A percentile compares a stretch with the other conserved stretches of the same genome.
Evolutionary conservation across 331 rosid species (phyloP).

Genomic region (Acacia concinna): DNA sequence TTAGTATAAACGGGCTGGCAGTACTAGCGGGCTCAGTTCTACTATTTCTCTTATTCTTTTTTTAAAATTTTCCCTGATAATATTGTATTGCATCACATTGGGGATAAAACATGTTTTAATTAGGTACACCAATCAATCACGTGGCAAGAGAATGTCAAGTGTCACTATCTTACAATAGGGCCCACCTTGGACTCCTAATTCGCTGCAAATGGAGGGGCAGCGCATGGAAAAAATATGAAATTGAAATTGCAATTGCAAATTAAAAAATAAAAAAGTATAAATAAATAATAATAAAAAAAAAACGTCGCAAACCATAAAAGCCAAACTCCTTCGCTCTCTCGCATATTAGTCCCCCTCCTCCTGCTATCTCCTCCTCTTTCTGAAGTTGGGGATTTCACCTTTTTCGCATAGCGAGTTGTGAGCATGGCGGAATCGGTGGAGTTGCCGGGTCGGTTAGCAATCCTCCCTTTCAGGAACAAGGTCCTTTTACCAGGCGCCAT

Average conservation of each 20-base stretch:
- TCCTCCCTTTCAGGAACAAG: conserved; percentile 94
- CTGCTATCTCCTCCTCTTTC: not conserved
- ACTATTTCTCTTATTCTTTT: too few species aligned
- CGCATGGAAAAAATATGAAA: too few species aligned
- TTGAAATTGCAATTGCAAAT: not conserved
- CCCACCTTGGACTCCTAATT: not conserved
- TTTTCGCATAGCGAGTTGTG: conserved; percentile 10
- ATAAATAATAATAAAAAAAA: not conserved
- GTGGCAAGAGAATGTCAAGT: too few species aligned
- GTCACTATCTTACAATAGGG: not conserved
- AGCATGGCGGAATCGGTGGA: conserved; percentile 84
- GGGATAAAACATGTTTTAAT: too few species aligned
- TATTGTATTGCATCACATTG: too few species aligned
- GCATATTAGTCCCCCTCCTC: not conserved
- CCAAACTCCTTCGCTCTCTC: not conserved
- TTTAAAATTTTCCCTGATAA: too few species aligned
- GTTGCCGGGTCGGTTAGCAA: conserved; percentile 89
- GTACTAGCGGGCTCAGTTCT: too few species aligned
- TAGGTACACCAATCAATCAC: too few species aligned
- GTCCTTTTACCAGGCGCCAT: conserved; percentile 94
- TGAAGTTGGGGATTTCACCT: not conserved
- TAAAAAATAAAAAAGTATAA: too few species aligned
- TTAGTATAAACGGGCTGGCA: too few species aligned
- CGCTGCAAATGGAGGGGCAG: not conserved
- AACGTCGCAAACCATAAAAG: not conserved